Evolutionary conservation across 2,329 filamentous ascomycete genomes (phyloP).

Genomic region (Microdochium paspali): DNA sequence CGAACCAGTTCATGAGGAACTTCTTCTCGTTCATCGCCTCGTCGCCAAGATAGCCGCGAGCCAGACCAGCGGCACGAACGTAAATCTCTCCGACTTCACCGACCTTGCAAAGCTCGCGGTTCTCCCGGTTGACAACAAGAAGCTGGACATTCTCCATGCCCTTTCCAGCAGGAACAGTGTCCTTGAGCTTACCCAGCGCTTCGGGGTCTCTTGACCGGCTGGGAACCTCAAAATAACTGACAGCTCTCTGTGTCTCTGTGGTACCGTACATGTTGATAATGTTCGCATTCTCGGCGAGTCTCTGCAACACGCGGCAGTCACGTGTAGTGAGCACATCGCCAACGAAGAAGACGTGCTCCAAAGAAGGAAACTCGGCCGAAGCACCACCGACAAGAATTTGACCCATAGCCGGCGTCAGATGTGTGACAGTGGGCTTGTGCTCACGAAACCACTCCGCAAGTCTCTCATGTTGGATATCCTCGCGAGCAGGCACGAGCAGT

Average conservation of each 20-base stretch:
- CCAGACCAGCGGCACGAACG: slow-evolving; percentile 61
- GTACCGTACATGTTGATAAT: slow-evolving; percentile 87
- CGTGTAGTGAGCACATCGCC: slow-evolving; percentile 81
- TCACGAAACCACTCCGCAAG: slow-evolving; percentile 82
- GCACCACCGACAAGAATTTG: slow-evolving; percentile 87
- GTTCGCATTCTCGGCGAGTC: slow-evolving; percentile 62
- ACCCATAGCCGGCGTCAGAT: slow-evolving; percentile 93
- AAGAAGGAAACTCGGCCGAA: slow-evolving; percentile 62
- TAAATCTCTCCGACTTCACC: slow-evolving; percentile 67
- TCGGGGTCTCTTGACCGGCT: slow-evolving; percentile 48
- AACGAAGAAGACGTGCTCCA: slow-evolving; percentile 82
- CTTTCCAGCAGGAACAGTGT: slow-evolving; percentile 63
- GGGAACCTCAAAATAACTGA: slow-evolving; percentile 59
- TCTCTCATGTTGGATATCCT: slow-evolving; percentile 79
- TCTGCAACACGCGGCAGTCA: slow-evolving; percentile 70
- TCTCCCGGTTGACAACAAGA: slow-evolving; percentile 57
- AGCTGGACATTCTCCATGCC: slow-evolving; percentile 72
- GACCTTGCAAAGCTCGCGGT: slow-evolving; percentile 51
- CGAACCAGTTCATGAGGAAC: slow-evolving; percentile 81
- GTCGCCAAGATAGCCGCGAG: slow-evolving; percentile 61
- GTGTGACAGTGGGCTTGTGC: slow-evolving; percentile 66
- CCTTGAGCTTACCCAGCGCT: slow-evolving; percentile 54
- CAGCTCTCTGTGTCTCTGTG: slow-evolving; percentile 78
- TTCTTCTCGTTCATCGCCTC: slow-evolving; percentile 57
- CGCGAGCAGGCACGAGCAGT: slow-evolving; percentile 67